Conservation (phyloP, 1,284 basidiomycete species). For the Pterulicium gracile region DNA sequence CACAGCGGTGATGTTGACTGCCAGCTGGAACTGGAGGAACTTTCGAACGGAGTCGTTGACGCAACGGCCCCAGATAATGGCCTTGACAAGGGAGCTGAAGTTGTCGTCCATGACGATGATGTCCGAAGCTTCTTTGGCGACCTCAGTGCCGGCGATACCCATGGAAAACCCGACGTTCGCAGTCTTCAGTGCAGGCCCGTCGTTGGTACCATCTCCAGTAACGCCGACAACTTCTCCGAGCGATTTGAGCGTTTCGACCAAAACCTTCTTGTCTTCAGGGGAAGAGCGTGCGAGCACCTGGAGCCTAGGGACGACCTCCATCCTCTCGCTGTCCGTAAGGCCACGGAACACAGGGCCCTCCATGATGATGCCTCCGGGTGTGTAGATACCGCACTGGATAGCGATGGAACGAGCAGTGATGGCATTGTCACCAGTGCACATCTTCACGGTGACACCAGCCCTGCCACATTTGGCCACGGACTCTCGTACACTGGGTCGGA, state of each 20-base stretch:
- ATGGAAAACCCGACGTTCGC: constrained; percentile 94
- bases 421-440: constrained; percentile 98
- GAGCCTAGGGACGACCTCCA: constrained; percentile 57
- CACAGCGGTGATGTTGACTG: constrained; percentile 93
- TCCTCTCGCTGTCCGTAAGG: constrained; percentile 41
- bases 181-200: constrained; percentile 93
- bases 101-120: constrained; percentile 99
- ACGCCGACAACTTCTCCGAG: constrained; percentile 94
- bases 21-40: constrained; percentile 97
- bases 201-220: constrained; percentile 97
- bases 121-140: constrained; percentile 98
- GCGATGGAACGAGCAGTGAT: constrained; percentile 92
- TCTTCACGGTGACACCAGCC: constrained; percentile 95
- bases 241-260: constrained; percentile 82
- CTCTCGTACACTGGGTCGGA: constrained; percentile 81
- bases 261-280: constrained; percentile 91
- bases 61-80: constrained; percentile 98
- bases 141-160: constrained; percentile 98
- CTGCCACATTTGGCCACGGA: constrained; percentile 80
- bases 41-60: constrained; percentile 97
- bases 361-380: constrained; percentile 89
- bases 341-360: constrained; percentile 80
- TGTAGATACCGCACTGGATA: constrained; percentile 90
- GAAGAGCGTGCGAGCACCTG: constrained; percentile 91
- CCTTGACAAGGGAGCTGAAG: constrained; percentile 91